A percentile compares a stretch with the other conserved stretches of the same genome.
Evolutionary conservation across 306 rosid species (phyloP).

Genomic region (Pterocarpus macrocarpus): DNA sequence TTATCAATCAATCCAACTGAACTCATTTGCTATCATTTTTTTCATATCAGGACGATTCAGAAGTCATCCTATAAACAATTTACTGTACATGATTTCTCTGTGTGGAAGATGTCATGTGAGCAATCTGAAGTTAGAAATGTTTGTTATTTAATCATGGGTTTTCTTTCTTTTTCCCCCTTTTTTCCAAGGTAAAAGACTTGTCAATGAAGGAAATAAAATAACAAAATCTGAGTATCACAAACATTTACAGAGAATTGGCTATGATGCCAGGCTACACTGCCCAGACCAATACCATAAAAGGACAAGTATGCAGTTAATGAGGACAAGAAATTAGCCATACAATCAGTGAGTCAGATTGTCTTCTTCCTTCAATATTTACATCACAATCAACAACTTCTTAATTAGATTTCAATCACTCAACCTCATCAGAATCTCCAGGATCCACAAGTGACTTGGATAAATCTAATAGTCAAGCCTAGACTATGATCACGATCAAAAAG

Average conservation of each 20-base stretch:
- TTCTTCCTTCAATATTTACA: constrained; percentile 9
- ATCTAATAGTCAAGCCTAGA: not conserved
- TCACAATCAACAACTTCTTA: not conserved
- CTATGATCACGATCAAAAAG: constrained; percentile 2
- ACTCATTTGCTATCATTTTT: not conserved
- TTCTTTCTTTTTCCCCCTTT: too few relatives aligned
- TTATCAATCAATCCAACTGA: not conserved
- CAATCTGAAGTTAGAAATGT: not conserved
- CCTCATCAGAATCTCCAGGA: not conserved
- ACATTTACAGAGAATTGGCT: not conserved
- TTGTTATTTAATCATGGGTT: not conserved
- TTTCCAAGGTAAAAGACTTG: not conserved
- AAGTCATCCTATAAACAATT: not conserved
- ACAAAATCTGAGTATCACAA: not conserved
- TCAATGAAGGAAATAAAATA: not conserved
- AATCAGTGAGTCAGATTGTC: too few relatives aligned
- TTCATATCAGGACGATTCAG: not conserved
- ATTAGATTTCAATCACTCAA: constrained; percentile 23
- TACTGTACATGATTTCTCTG: not conserved
- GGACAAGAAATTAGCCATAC: too few relatives aligned
- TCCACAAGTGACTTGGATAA: not conserved
- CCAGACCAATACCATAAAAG: too few relatives aligned
- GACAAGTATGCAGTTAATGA: too few relatives aligned
- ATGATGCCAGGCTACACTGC: not conserved
- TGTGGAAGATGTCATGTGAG: not conserved